A percentile compares a stretch with the other conserved stretches of the same genome.
Evolutionary conservation across 1,139 yeast genomes (phyloP).

Genomic region (Yamadazyma kanchanaburiensis): DNA sequence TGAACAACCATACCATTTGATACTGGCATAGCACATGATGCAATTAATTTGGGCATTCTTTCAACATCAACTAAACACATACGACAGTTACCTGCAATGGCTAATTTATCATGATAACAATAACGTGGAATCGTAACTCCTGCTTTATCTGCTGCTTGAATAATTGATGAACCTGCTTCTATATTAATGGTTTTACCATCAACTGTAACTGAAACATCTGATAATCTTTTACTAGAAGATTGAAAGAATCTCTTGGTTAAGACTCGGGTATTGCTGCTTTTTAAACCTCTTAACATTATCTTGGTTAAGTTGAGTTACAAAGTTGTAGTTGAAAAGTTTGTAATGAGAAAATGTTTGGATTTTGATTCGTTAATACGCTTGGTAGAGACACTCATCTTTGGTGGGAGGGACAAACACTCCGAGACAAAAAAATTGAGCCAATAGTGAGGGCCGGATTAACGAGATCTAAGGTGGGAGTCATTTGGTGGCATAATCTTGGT

Average conservation of each 20-base stretch:
- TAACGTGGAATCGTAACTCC: constrained; percentile 86
- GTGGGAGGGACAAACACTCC: too few relatives aligned
- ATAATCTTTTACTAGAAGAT: constrained; percentile 25
- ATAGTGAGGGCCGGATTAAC: too few relatives aligned
- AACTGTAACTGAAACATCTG: constrained; percentile 71
- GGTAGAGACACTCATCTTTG: too few relatives aligned
- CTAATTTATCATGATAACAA: constrained; percentile 88
- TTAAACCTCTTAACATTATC: background rate
- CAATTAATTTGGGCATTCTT: constrained; percentile 86
- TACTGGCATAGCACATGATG: constrained; percentile 91
- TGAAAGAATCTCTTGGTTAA: constrained; percentile 24
- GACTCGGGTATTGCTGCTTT: constrained; percentile 15
- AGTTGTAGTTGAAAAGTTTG: background rate
- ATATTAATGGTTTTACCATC: constrained; percentile 77
- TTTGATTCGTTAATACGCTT: constrained; percentile 33
- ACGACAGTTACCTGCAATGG: constrained; percentile 93
- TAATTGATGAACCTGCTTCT: constrained; percentile 85
- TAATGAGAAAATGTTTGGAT: constrained; percentile 22
- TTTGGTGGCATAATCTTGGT: too few relatives aligned
- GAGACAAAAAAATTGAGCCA: too few relatives aligned
- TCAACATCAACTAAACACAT: constrained; percentile 93
- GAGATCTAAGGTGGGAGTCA: too few relatives aligned
- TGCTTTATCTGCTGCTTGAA: constrained; percentile 90
- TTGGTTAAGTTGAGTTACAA: background rate
- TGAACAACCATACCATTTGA: constrained; percentile 86